Base-by-base conservation (phyloP, 1,284 basidiomycete genomes). In the Leccinum cinnamomeum region DNA sequence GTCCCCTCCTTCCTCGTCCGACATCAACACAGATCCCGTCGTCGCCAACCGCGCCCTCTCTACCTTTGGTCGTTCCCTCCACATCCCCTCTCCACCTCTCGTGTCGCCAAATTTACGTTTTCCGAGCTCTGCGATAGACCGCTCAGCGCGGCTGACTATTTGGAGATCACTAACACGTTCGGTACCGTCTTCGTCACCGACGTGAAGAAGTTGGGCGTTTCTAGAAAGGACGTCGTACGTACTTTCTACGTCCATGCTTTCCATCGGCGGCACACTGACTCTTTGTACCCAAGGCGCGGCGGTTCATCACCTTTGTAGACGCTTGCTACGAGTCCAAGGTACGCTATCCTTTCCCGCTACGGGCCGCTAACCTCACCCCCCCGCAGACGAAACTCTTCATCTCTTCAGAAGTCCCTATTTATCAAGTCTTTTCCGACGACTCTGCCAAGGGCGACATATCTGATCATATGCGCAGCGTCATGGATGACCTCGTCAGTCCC, bases 301-400 rank as follows among this genome's bases (percentile, higher is more conserved):
- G 97, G 63, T 98, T 99, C 75, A 99, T 99, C 76, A 97, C 96
- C 0, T 98, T 98, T 71, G 91, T 99, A 71, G 97, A 99, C 79
- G 93, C 94, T 16, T 95, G 94, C 72, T 97, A 97, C 71, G 95
- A 97, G 75, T 95, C 89, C 80, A 91, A 89, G 81, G 88, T 88
- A 68, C 28, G 77, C 61, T 61, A 37, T 25, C 20, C 51, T n/a
- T 23, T 35, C 8, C 28, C 10, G 6, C 6, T 20, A 14, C 46
- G 5, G 1, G 1, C 20, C 25, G 28, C 11, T 23, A n/a, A 11
- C 14, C 3, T 48, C 7, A 14, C 20, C 3, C 20, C 5, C 23
- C 55, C 48, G 11, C 33, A 93, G 89, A 95, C 93, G 2, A 94
- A 94, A 72, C 81, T 98, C 3, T 94, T 96, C 76, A 84, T 92